Evolutionary conservation across 176 grass and related monocot species (phyloP), one percentile per base, ranked within the genome.

Genomic region (Lolium perenne): DNA sequence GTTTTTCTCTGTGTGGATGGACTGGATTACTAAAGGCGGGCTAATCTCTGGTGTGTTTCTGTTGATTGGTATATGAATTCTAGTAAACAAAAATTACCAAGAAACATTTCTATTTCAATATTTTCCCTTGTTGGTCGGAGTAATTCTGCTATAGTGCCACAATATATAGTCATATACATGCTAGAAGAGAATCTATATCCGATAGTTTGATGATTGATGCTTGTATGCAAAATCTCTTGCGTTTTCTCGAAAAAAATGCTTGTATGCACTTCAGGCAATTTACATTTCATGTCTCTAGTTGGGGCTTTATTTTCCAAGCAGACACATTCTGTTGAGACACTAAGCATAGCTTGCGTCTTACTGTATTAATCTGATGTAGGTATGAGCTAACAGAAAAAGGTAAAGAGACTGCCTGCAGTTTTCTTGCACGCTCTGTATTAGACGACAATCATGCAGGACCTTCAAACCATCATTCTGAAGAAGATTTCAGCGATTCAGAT

Each of bases 301-400:
- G 77, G 21, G 1, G 18, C 73, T 89, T 65, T 71, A 68, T 35
- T 23, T 80, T 53, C 68, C 4, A 56, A 54, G 21, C 55, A 71
- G 17, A 35, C 8, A 76, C 8, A 81, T 76, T 81, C 4, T 77
- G 66, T 86, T 69, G 14, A 69, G 14, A 40, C 26, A 38, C 61
- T 38, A 54, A 78, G 38, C 10, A 90, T 51, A 43, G 20, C 16
- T 47, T 77, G 35, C 22, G 47, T 10, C 53, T 65, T 64, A 79
- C 64, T 71, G 17, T 12, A 57, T 86, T 63, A 82, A 48, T 75
- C 58, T 86, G 16, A 58, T 26, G 49, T 86, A 95, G 95, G 88
- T 98, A 87, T 89, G 91, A 56, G 88, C 58, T 98, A 71, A 94
- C 95, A 35, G 87, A 86, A 90, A 90, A 98, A 83, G 95, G 95